phyloP scores from a whole-genome alignment of 306 rosid genomes.

The Cicer judaicum region DNA sequence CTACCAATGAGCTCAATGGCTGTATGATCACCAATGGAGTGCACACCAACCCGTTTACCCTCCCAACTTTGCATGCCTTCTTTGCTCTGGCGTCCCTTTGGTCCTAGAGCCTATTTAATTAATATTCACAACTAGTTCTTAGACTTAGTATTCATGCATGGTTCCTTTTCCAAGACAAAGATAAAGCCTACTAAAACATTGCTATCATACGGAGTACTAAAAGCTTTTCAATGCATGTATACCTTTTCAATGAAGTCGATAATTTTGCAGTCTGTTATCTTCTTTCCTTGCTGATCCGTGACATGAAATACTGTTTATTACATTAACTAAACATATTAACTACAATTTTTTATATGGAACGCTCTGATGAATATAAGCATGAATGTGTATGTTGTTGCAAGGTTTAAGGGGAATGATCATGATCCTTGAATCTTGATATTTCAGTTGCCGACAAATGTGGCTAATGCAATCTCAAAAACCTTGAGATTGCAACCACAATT shows the following conservation, averaged over 20 bases:
- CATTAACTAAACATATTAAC: slow-evolving; percentile 44
- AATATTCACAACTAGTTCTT: slow-evolving; percentile 33
- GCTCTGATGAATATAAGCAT: background rate
- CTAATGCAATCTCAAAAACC: background rate
- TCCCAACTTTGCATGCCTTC: slow-evolving; percentile 58
- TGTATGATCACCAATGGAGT: slow-evolving; percentile 65
- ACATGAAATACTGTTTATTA: slow-evolving; percentile 72
- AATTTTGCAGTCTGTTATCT: slow-evolving; percentile 67
- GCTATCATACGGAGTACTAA: background rate
- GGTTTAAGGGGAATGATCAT: background rate
- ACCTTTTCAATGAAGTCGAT: slow-evolving; percentile 81
- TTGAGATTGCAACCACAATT: background rate
- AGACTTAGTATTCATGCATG: slow-evolving; percentile 25
- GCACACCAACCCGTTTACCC: slow-evolving; percentile 66
- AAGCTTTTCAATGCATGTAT: slow-evolving; percentile 37
- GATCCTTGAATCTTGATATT: background rate
- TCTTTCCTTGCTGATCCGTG: slow-evolving; percentile 83
- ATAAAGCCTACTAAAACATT: slow-evolving; percentile 8
- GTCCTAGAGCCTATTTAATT: slow-evolving; percentile 73
- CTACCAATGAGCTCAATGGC: slow-evolving; percentile 72
- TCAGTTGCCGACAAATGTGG: background rate
- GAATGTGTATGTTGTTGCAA: background rate
- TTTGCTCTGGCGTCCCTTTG: slow-evolving; percentile 60
- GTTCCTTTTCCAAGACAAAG: slow-evolving; percentile 4
- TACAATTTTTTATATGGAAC: slow-evolving; percentile 5